Evolutionary conservation across 805 yeast genomes (phyloP).

Genomic region (Schwanniomyces sp.): DNA sequence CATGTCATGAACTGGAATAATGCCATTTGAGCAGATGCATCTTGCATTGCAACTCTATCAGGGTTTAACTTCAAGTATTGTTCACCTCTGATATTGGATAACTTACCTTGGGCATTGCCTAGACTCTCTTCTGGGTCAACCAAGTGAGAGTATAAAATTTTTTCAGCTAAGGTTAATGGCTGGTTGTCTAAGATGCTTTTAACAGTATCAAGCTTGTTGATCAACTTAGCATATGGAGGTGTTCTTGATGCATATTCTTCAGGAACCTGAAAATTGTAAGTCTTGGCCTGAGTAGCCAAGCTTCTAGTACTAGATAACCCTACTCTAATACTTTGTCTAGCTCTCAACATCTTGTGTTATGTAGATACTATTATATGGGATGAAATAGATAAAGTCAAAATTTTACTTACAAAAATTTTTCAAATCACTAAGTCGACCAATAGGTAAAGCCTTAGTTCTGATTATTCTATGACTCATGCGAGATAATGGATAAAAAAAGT

Average conservation of each 20-base stretch:
- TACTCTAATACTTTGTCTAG: slow-evolving; percentile 8
- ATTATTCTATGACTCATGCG: slow-evolving; percentile 3
- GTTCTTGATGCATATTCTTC: slow-evolving; percentile 64
- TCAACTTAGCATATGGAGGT: slow-evolving; percentile 84
- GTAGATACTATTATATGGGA: background rate
- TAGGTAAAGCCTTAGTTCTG: slow-evolving; percentile 2
- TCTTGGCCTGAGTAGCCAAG: slow-evolving; percentile 31
- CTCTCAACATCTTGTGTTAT: slow-evolving; percentile 11
- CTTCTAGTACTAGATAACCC: slow-evolving; percentile 11
- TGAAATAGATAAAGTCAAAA: background rate
- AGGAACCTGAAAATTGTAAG: slow-evolving; percentile 46
- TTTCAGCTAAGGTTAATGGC: slow-evolving; percentile 93
- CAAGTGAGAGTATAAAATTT: slow-evolving; percentile 89
- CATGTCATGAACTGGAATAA: slow-evolving; percentile 97
- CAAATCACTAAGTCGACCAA: background rate
- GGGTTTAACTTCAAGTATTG: slow-evolving; percentile 92
- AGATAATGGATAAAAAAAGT: background rate
- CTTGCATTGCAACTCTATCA: slow-evolving; percentile 99
- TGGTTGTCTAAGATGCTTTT: slow-evolving; percentile 60
- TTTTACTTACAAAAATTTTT: background rate
- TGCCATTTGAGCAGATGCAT: slow-evolving; percentile 99
- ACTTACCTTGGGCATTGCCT: slow-evolving; percentile 45
- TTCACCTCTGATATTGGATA: slow-evolving; percentile 71
- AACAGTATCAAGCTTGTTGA: slow-evolving; percentile 62
- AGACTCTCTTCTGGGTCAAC: slow-evolving; percentile 85